Percentiles rank a stretch among this genome's conserved stretches.
Evolutionary conservation across 805 yeast species (phyloP).

Genomic region (Candida dendrica): DNA sequence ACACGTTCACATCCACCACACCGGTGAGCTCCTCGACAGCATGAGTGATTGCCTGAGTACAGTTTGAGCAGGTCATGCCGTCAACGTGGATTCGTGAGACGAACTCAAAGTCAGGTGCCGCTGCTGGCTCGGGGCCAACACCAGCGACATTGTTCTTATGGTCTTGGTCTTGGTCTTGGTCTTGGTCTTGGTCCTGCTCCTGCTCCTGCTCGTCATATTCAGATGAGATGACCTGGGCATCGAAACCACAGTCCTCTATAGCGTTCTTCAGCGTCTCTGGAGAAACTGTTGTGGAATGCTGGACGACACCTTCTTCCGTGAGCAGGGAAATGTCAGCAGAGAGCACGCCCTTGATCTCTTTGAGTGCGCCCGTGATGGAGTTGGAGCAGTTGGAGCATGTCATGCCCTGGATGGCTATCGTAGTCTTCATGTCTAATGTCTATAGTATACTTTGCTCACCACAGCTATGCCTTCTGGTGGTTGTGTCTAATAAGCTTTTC

Average conservation of each 20-base stretch:
- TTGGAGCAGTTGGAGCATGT: constrained; percentile 82
- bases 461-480: no score
- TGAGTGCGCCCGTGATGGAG: constrained; percentile 51
- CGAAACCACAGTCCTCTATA: constrained; percentile 56
- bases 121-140: no score
- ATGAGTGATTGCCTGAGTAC: constrained; percentile 58
- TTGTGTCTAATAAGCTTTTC: neutral
- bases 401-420: constrained; percentile 50
- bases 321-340: constrained; percentile 60
- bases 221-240: neutral
- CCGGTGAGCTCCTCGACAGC: constrained; percentile 44
- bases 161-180: no score
- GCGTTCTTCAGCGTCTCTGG: constrained; percentile 34
- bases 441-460: no score
- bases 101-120: neutral
- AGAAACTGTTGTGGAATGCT: constrained; percentile 24
- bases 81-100: neutral
- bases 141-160: no score
- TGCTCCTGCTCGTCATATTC: neutral
- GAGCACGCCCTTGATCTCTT: constrained; percentile 41
- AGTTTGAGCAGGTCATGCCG: constrained; percentile 89
- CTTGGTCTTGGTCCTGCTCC: no score
- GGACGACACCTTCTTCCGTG: constrained; percentile 69
- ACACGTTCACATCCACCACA: constrained; percentile 50
- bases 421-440: constrained; percentile 1